A percentile compares a stretch with the other conserved stretches of the same genome.
phyloP scores from a whole-genome alignment of 2,329 filamentous ascomycete genomes.

The Arthrobotrys entomopaga region DNA sequence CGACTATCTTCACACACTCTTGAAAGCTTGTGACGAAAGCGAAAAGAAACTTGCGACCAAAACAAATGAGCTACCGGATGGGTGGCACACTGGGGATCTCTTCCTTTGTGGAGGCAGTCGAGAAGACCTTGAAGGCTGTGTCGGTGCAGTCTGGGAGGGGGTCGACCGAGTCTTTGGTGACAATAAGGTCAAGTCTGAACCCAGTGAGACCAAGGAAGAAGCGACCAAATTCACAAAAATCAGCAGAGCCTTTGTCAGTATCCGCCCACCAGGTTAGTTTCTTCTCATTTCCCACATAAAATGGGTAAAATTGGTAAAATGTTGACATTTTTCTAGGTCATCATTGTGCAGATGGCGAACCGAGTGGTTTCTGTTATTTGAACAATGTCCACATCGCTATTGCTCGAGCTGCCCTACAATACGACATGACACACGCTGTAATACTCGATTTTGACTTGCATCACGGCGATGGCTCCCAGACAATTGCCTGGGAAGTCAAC shows the following conservation, averaged over 20 bases:
- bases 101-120: conserved; percentile 89
- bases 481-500: conserved; percentile 92
- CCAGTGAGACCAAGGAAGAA: conserved; percentile 31
- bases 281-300: background rate
- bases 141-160: conserved; percentile 93
- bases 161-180: conserved; percentile 82
- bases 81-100: conserved; percentile 86
- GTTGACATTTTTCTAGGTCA: conserved; percentile 70
- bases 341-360: conserved; percentile 88
- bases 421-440: conserved; percentile 90
- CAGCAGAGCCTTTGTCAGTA: conserved; percentile 85
- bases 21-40: conserved; percentile 77
- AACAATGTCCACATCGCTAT: conserved; percentile 99
- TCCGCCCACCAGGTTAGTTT: conserved; percentile 75
- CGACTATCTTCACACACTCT: conserved; percentile 70
- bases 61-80: conserved; percentile 63
- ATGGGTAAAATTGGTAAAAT: conserved; percentile 1
- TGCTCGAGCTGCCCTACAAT: conserved; percentile 82
- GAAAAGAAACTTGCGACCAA: conserved; percentile 76
- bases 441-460: conserved; percentile 94
- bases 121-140: conserved; percentile 85
- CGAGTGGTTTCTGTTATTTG: conserved; percentile 97
- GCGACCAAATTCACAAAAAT: conserved; percentile 65
- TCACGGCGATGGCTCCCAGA: conserved; percentile 94
- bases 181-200: conserved; percentile 35